Base-by-base conservation (phyloP, 108 stramenopile genomes). In the Aurantiochytrium sp. region DNA sequence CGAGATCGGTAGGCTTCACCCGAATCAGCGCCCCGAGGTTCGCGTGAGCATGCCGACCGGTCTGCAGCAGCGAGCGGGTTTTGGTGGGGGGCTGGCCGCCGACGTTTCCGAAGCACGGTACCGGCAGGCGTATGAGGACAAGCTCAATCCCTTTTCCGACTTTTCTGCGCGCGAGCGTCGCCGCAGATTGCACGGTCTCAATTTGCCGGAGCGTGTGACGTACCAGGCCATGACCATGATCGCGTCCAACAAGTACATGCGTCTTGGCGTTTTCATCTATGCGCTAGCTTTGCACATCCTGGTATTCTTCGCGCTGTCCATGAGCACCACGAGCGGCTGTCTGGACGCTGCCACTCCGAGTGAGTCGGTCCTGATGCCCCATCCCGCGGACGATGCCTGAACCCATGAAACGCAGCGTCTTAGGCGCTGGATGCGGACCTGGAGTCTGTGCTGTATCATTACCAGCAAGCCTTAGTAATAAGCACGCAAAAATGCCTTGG, bases 121-220 rank as follows among this genome's bases (percentile, higher is more conserved):
- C 24, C 73, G 73, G 10, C 42, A 41, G 42, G 42, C 45, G 10
- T 81, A 81, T n/a, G 73, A 81, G 73, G 39, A 81, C 45, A 41
- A 48, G 27, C 6, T 81, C 21, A 81, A 81, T 30, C 73, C 73
- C 24, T 81, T 81, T 2, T 41, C 73, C 6, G 73, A 81, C 3
- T 81, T 81, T 81, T 48, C 42, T 41, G 73, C 73, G 73, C 39
- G 73, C 6, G 73, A 81, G 24, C 73, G 73, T 48, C 39, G 45
- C 21, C 39, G 45, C 10, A 41, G 73, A 48, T 48, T 48, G 24
- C 39, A 81, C 39, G 45, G 73, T 2, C 73, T 81, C n/a, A 81
- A 81, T 48, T 27, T 48, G 3, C 10, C 45, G 6, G 73, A 81
- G 17, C 73, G 73, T 24, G 30, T 48, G 45, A 81, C 73, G 12